Base-by-base conservation (phyloP, 176 grass and related monocot genomes). In the Leersia perrieri region DNA sequence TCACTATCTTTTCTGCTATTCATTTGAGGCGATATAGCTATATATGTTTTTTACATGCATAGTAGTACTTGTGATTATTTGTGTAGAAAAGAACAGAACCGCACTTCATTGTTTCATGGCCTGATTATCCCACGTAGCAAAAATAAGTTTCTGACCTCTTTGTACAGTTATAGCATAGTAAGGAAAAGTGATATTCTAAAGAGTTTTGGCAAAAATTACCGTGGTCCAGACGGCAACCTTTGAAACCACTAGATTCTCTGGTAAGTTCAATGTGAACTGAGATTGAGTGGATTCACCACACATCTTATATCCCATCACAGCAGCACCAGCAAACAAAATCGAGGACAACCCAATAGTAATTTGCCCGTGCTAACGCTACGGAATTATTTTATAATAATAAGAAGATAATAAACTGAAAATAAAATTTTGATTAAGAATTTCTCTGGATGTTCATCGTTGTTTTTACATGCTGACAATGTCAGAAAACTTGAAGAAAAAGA, bases 221-320 rank as follows among this genome's bases (percentile, higher is more conserved):
- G 96, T 99, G 39, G 96, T 89, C 96, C 96, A 99, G 16, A 93
- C 62, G 16, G 92, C 96, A 73, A 99, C 65, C 77, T 93, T 99
- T 11, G 96, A 91, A 73, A 88, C 86, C 35, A 95, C 82, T 62
- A 91, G 55, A 74, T 99, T 90, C 6, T 93, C 86, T 47, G 96
- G 96, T 72, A 98, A 87, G 77, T 98, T 98, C 25, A 98, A 90
- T 16, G 95, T 98, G 77, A 94, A 92, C 73, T 94, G 92, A 29
- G 96, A 99, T 67, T 84, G 5, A 0, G 96, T 91, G 22, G 88
- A 63, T 76, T 99, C 96, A 39, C 96, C 90, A 80, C 91, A 95
- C 96, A 99, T 99, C 76, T 88, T 88, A 41, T 95, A 99, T 34
- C 96, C 96, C 63, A 88, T 78, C 23, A 89, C 82, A 0, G 86